Base-by-base conservation (phyloP, 2,329 filamentous ascomycete species). In the Hypoxylon rubiginosum region DNA sequence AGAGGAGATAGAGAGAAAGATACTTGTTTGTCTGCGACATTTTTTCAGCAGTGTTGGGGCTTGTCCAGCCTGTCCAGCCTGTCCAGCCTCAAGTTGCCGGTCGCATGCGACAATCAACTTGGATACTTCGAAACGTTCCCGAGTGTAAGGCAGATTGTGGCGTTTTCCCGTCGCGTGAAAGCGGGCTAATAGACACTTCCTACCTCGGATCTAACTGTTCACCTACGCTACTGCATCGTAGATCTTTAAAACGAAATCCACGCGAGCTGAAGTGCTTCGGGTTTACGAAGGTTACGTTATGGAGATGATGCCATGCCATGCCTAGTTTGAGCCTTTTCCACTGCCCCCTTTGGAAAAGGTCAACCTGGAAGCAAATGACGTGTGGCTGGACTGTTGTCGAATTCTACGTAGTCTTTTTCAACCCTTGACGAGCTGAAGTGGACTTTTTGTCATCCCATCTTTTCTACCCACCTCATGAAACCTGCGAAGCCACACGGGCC, bases 341-440 rank as follows among this genome's bases (percentile, higher is more conserved):
- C 43, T 39, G 26, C 4, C 51, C 19, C 19, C 58, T 65, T 24
- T 24, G 11, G 24, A 28, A 15, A 6, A 49, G 58, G 62, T 36
- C 61, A 45, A 34, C 34, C 2, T 36, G 4, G 34, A 15, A 34
- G 15, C 4, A 28, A 30, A 66, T 69, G 63, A 66, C 66, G 66
- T 68, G 62, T 57, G 32, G 17, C 32, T 49, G 46, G 30, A 50
- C 30, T 11, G 28, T 32, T 45, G n/a, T 21, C 3, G 4, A 41
- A 17, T 41, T 52, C 17, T 63, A 28, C n/a, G n/a, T n/a, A 28
- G 26, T 28, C 4, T 9, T 28, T 45, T 50, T 19, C 15, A 2
- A 66, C 61, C 67, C 67, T 64, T 62, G 67, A 43, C 52, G 17
- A 69, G 67, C 67, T 69, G 67, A 69, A 50, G 43, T 62, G 53